Percentiles rank a stretch among this genome's conserved stretches.
These are phyloP conservation scores for Alternaria burnsii DNA, from an alignment of 2,329 filamentous ascomycete genomes.

Conservation along the genomic window DNA sequence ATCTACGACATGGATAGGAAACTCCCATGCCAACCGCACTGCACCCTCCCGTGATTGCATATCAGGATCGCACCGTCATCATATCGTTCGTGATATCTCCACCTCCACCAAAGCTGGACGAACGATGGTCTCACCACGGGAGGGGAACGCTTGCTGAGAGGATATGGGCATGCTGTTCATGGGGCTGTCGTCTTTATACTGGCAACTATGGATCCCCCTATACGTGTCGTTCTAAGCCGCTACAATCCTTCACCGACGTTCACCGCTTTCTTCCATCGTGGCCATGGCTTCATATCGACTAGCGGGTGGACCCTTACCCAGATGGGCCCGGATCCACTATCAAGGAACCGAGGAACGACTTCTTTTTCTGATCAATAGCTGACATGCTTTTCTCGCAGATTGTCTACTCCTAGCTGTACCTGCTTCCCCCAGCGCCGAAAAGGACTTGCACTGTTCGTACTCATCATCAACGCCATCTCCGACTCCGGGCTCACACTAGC, in stretches of 20 bases:
- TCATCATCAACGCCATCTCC: constrained; percentile 1
- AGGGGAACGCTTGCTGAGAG: not conserved
- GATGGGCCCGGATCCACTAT: constrained; percentile 2
- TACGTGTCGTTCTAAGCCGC: not conserved
- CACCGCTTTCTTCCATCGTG: constrained; percentile 2
- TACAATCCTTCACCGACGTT: not conserved
- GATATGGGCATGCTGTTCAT: not conserved
- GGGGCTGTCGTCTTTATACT: not conserved
- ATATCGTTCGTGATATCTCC: constrained; percentile 10
- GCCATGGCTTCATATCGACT: not conserved
- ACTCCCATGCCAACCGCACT: constrained; percentile 17
- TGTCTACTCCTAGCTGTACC: constrained; percentile 28
- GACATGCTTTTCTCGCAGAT: constrained; percentile 18
- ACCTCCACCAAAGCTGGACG: not conserved
- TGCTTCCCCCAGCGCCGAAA: constrained; percentile 19
- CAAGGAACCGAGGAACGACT: not conserved
- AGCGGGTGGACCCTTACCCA: constrained; percentile 6
- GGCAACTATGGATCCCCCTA: not conserved
- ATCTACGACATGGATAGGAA: constrained; percentile 20
- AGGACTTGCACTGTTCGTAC: constrained; percentile 36
- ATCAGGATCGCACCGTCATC: constrained; percentile 11
- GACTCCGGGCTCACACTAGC: constrained; percentile 36
- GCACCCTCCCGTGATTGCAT: constrained; percentile 26
- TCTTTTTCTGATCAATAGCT: constrained; percentile 17
- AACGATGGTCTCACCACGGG: constrained; percentile 3